Conservation (phyloP, 1,284 basidiomycete genomes). For the Xerocomus amazonicus region DNA sequence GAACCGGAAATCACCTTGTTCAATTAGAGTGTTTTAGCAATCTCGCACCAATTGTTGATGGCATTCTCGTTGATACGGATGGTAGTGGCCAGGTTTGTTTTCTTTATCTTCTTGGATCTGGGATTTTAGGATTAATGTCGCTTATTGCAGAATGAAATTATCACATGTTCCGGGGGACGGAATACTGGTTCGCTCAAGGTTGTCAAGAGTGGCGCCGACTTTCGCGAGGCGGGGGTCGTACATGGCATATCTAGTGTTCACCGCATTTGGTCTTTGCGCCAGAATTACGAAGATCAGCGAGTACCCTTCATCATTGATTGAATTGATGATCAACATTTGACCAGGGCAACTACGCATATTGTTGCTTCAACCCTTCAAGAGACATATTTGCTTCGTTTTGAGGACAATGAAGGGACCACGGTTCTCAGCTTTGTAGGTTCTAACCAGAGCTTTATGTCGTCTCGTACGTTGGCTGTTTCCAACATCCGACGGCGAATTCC, state of each 20-base stretch:
- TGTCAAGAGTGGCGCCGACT: conserved; percentile 83
- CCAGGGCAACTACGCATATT: conserved; percentile 52
- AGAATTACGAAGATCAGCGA: conserved; percentile 49
- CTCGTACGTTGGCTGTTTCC: conserved; percentile 63
- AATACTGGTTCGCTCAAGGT: conserved; percentile 81
- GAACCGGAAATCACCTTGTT: conserved; percentile 49
- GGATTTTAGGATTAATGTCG: conserved; percentile 3
- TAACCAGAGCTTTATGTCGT: conserved; percentile 43
- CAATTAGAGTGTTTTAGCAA: conserved; percentile 71
- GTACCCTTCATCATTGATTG: conserved; percentile 21
- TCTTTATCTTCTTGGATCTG: background rate
- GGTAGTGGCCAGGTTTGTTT: conserved; percentile 66
- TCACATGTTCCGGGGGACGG: conserved; percentile 86
- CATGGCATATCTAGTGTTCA: conserved; percentile 59
- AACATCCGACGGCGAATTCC: conserved; percentile 46
- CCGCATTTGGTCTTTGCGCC: conserved; percentile 63
- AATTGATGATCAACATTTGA: conserved; percentile 4
- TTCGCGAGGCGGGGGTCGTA: conserved; percentile 63
- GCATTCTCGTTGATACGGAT: conserved; percentile 73
- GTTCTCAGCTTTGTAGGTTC: conserved; percentile 37
- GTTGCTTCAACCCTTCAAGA: conserved; percentile 54
- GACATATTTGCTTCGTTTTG: conserved; percentile 52
- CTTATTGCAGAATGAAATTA: conserved; percentile 62
- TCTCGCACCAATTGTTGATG: conserved; percentile 87
- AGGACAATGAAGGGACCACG: conserved; percentile 32